Percentiles rank a stretch among this genome's conserved stretches.
phyloP scores from a whole-genome alignment of 148 eudicot species.

The Arbutus unedo region DNA sequence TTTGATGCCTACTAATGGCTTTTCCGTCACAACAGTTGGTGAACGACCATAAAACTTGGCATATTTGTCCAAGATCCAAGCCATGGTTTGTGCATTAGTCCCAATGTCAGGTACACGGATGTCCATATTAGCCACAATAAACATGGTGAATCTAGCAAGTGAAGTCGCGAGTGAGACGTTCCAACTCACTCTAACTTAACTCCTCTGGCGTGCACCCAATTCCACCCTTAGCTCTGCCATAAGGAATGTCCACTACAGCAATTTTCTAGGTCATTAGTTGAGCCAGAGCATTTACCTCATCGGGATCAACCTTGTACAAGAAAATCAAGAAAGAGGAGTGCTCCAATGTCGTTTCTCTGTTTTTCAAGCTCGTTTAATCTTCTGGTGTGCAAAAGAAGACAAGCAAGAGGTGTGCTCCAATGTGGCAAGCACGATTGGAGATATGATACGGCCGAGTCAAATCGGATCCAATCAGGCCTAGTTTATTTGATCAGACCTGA shows the following conservation, averaged over 20 bases:
- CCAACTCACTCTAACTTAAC: constrained; percentile 40
- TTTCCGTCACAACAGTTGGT: constrained; percentile 64
- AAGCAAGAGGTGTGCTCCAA: too few species aligned
- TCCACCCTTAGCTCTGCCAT: constrained; percentile 64
- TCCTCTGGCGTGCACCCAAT: constrained; percentile 49
- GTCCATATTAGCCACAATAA: constrained; percentile 41
- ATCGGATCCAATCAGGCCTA: too few species aligned
- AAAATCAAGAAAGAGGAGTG: not conserved
- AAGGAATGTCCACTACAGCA: constrained; percentile 54
- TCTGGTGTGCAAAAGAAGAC: too few species aligned
- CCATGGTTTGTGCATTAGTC: constrained; percentile 71
- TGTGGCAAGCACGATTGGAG: too few species aligned
- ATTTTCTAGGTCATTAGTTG: constrained; percentile 71
- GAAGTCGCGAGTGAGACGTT: constrained; percentile 62
- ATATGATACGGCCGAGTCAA: too few species aligned
- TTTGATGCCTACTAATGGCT: constrained; percentile 49
- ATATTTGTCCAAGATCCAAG: constrained; percentile 77
- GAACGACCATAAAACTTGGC: constrained; percentile 69
- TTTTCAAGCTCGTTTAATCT: too few species aligned
- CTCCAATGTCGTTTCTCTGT: too few species aligned
- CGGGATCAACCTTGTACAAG: constrained; percentile 45
- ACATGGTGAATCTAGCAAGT: constrained; percentile 53
- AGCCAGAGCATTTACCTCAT: constrained; percentile 64
- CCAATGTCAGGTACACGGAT: constrained; percentile 66
- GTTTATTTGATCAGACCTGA: too few species aligned